phyloP scores from a whole-genome alignment of 768 basidiomycete species.

The Favolaschia claudopus region DNA sequence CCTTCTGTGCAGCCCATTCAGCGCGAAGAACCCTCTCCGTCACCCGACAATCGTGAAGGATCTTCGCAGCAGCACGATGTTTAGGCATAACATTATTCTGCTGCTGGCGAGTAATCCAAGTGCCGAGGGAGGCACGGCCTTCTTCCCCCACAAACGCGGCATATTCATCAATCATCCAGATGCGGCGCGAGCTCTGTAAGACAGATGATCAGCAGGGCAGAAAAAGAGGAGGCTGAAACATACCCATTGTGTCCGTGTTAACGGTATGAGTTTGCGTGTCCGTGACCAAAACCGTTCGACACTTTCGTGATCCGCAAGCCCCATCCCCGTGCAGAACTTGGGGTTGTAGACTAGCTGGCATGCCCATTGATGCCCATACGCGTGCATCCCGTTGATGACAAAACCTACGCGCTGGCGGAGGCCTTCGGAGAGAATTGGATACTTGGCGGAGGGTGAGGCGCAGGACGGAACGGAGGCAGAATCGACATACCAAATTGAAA shows the following conservation, averaged over 20 bases:
- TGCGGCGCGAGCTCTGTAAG: conserved; percentile 18
- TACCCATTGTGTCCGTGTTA: conserved; percentile 25
- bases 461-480: neutral
- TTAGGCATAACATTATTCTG: conserved; percentile 22
- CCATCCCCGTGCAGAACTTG: conserved; percentile 35
- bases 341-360: conserved; percentile 45
- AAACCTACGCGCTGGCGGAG: conserved; percentile 29
- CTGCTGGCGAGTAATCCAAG: conserved; percentile 37
- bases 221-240: too few species aligned
- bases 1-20: conserved; percentile 43
- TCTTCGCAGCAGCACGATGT: conserved; percentile 11
- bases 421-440: conserved; percentile 28
- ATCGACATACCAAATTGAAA: conserved; percentile 30
- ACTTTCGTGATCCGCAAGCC: conserved; percentile 45
- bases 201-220: neutral
- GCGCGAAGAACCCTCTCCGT: conserved; percentile 24
- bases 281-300: conserved; percentile 42
- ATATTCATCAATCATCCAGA: conserved; percentile 46
- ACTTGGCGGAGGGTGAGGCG: conserved; percentile 21
- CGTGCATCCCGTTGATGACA: conserved; percentile 42
- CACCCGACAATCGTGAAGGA: conserved; percentile 28
- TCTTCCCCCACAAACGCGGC: conserved; percentile 33
- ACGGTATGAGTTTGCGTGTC: conserved; percentile 28
- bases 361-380: conserved; percentile 42
- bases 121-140: conserved; percentile 38